Evolutionary conservation across 495 filamentous ascomycete species (phyloP).

Genomic region (Tuber microsphaerosporum): DNA sequence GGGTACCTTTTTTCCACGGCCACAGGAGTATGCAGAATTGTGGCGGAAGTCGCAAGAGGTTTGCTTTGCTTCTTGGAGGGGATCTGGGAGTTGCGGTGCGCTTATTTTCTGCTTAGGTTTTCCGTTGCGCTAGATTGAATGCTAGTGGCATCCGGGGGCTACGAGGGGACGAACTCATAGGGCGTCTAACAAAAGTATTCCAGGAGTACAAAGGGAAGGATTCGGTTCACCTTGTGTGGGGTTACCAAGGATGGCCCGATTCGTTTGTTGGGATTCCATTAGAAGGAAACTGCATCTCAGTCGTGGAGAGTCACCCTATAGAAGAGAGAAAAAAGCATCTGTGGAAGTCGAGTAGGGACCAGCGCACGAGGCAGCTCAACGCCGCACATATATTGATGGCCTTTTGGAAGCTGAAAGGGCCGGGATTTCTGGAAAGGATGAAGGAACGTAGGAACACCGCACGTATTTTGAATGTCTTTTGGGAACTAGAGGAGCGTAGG

Average conservation of each 20-base stretch:
- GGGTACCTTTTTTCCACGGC: slow-evolving; percentile 3
- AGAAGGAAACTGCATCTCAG: neutral
- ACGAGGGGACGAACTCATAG: no score
- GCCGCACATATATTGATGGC: neutral
- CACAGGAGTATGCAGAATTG: neutral
- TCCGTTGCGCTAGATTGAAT: no score
- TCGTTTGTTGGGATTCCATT: slow-evolving; percentile 11
- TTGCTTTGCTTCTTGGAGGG: neutral
- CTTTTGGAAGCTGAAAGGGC: neutral
- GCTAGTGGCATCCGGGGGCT: no score
- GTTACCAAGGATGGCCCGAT: neutral
- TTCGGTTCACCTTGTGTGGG: no score
- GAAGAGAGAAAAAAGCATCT: neutral
- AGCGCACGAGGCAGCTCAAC: neutral
- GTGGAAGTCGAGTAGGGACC: neutral
- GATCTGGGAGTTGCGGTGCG: neutral
- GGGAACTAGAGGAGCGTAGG: no score
- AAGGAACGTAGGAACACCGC: no score
- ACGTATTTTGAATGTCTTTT: no score
- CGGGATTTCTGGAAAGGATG: neutral
- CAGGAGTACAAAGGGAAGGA: no score
- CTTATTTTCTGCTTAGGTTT: no score
- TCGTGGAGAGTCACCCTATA: neutral
- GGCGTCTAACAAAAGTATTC: no score
- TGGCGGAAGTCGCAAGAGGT: slow-evolving; percentile 19